Percentiles rank a stretch among this genome's conserved stretches.
Conservation (phyloP, 2,329 filamentous ascomycete species). For the Trichoderma sp. region DNA sequence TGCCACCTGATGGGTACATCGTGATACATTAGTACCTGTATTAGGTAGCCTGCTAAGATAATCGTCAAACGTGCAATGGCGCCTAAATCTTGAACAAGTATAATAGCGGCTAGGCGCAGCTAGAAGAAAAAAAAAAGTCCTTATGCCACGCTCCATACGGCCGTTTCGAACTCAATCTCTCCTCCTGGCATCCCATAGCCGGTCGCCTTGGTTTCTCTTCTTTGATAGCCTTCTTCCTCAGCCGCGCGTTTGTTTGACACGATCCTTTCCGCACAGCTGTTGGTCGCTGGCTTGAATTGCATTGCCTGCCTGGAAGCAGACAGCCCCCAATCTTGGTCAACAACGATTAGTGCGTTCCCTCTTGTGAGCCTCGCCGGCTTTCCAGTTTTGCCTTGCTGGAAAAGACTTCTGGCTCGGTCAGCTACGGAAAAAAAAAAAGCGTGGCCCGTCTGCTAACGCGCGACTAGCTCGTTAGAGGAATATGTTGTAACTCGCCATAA, state of each 20-base stretch:
- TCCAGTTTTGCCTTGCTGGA: not conserved
- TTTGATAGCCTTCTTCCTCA: not conserved
- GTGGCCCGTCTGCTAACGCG: constrained; percentile 23
- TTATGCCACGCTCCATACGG: not conserved
- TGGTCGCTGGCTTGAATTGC: constrained; percentile 10
- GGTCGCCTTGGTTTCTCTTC: constrained; percentile 2
- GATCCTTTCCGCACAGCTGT: not conserved
- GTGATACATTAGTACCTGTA: no score
- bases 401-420: not conserved
- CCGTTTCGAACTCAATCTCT: not conserved
- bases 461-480: constrained; percentile 27
- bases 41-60: no score
- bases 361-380: constrained; percentile 25
- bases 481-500: constrained; percentile 33
- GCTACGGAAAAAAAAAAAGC: not conserved
- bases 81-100: not conserved
- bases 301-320: constrained; percentile 41
- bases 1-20: not conserved
- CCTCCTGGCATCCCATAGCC: not conserved
- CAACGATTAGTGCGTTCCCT: constrained; percentile 28
- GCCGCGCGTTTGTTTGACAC: constrained; percentile 4
- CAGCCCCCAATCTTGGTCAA: constrained; percentile 32
- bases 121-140: not conserved
- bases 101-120: not conserved
- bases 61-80: not conserved